phyloP scores from a whole-genome alignment of 768 basidiomycete species.

The Sistotremastrum suecicum region DNA sequence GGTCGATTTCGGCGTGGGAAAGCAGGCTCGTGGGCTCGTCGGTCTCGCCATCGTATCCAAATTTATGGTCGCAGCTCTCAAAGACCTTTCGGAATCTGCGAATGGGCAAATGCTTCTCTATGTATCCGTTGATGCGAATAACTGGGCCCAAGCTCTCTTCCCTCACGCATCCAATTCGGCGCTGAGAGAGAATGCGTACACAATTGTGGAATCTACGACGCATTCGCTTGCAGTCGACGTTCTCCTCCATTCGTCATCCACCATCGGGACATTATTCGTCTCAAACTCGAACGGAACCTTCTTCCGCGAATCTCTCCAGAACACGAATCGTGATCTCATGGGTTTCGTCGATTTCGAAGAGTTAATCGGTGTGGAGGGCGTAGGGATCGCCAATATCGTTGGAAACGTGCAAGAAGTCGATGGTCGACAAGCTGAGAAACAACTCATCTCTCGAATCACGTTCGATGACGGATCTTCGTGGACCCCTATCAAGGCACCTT shows the following conservation, averaged over 20 bases:
- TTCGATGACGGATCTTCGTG: constrained; percentile 61
- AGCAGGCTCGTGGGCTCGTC: constrained; percentile 76
- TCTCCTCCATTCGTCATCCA: constrained; percentile 38
- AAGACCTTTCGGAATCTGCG: constrained; percentile 40
- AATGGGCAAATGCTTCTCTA: constrained; percentile 73
- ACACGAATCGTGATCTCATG: constrained; percentile 79
- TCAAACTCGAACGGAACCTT: constrained; percentile 94
- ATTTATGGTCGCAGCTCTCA: constrained; percentile 83
- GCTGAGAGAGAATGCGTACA: constrained; percentile 86
- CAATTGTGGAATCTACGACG: constrained; percentile 85
- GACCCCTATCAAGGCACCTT: constrained; percentile 34
- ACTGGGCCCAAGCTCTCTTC: constrained; percentile 84
- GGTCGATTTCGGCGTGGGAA: constrained; percentile 79
- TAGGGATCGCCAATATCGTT: constrained; percentile 84
- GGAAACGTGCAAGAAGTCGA: constrained; percentile 76
- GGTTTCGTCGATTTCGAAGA: constrained; percentile 94
- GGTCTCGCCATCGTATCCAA: constrained; percentile 90
- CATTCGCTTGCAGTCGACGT: constrained; percentile 95
- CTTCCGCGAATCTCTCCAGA: constrained; percentile 80
- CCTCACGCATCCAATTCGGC: constrained; percentile 74
- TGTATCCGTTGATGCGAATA: constrained; percentile 68
- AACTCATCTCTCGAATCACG: constrained; percentile 67
- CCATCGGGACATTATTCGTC: constrained; percentile 85
- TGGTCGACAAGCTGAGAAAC: constrained; percentile 49
- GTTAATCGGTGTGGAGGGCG: constrained; percentile 74